Conservation (phyloP, 2,329 filamentous ascomycete species). For the Blumeriella jaapii region DNA sequence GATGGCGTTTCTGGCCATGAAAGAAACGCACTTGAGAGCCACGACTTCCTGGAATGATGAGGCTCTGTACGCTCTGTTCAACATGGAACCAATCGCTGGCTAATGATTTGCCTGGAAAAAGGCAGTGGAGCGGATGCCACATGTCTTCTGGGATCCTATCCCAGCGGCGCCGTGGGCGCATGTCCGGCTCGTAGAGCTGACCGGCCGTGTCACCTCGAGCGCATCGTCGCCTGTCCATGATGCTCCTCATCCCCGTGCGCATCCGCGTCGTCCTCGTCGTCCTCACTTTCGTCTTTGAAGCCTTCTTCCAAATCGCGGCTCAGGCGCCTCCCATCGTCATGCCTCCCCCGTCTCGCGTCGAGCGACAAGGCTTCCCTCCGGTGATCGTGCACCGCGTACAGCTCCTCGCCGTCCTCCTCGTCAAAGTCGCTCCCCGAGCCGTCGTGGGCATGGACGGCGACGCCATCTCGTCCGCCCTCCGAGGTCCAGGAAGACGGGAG, state of each 20-base stretch:
- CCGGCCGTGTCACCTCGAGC: too few species aligned
- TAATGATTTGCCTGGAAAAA: too few species aligned
- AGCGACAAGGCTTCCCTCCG: slow-evolving; percentile 32
- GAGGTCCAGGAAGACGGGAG: slow-evolving; percentile 39
- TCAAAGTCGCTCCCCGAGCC: slow-evolving; percentile 41
- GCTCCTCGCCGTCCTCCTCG: slow-evolving; percentile 59
- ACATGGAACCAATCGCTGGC: too few species aligned
- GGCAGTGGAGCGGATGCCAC: too few species aligned
- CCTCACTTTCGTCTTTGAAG: slow-evolving; percentile 63
- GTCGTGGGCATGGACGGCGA: slow-evolving; percentile 30
- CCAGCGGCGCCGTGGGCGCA: too few species aligned
- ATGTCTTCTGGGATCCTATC: too few species aligned
- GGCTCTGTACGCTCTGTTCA: too few species aligned
- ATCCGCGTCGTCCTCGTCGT: slow-evolving; percentile 31
- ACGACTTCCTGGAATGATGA: too few species aligned
- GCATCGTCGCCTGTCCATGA: slow-evolving; percentile 6
- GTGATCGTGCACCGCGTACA: slow-evolving; percentile 43
- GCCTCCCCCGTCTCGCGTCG: slow-evolving; percentile 28
- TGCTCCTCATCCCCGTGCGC: slow-evolving; percentile 7
- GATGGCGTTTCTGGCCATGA: too few species aligned
- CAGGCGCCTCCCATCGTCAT: slow-evolving; percentile 46
- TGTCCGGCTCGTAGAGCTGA: too few species aligned
- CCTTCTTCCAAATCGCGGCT: slow-evolving; percentile 71
- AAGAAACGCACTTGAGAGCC: too few species aligned
- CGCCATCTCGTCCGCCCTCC: slow-evolving; percentile 31